Evolutionary conservation across 768 basidiomycete species (phyloP).

Genomic region (Mycena vitilis): DNA sequence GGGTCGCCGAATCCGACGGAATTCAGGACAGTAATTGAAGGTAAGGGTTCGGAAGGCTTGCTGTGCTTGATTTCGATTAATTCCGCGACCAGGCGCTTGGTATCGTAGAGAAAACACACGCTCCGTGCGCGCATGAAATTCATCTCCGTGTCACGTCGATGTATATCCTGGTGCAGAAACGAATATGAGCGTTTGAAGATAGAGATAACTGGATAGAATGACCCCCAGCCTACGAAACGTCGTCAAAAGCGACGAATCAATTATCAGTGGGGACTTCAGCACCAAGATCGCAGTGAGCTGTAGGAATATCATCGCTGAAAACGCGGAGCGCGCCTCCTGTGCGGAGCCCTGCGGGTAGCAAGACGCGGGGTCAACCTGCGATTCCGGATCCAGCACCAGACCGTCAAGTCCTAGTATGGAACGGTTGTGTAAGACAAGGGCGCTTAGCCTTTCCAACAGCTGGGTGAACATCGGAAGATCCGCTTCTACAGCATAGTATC

Average conservation of each 20-base stretch:
- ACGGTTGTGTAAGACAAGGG: background rate
- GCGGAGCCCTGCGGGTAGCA: background rate
- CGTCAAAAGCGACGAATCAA: background rate
- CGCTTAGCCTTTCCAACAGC: background rate
- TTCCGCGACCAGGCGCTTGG: slow-evolving; percentile 8
- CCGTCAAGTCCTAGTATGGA: background rate
- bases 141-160: slow-evolving; percentile 13
- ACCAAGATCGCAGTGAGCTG: slow-evolving; percentile 2
- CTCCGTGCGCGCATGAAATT: slow-evolving; percentile 30
- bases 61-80: slow-evolving; percentile 4
- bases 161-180: background rate
- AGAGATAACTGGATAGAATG: background rate
- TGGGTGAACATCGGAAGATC: background rate
- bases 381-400: background rate
- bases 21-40: background rate
- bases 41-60: too few relatives aligned
- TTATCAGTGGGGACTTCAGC: background rate
- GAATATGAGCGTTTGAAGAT: background rate
- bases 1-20: background rate
- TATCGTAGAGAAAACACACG: slow-evolving; percentile 10
- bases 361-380: background rate
- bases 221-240: slow-evolving; percentile 21
- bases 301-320: slow-evolving; percentile 10
- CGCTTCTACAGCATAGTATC: slow-evolving; percentile 1
- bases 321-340: slow-evolving; percentile 4